A percentile compares a stretch with the other conserved stretches of the same genome.
phyloP scores from a whole-genome alignment of 805 yeast genomes.

The Saccharomycopsis sp. region DNA sequence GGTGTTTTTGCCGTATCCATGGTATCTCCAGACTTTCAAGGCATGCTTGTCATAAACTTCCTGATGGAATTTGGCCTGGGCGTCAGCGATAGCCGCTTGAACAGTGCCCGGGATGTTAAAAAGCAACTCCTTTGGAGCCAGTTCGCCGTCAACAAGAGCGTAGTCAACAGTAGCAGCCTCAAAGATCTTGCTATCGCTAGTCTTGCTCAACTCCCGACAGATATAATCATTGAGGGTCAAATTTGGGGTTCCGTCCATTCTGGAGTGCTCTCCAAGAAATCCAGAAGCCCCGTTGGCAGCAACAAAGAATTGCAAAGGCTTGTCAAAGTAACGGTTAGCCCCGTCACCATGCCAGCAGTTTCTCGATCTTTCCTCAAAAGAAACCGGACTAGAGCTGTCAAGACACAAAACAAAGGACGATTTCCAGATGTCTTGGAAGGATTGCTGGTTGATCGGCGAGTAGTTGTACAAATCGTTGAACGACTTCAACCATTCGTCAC shows the following conservation, averaged over 20 bases:
- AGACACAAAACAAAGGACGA: constrained; percentile 77
- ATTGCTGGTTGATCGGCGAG: constrained; percentile 53
- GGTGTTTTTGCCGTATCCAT: constrained; percentile 77
- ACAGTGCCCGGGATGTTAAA: constrained; percentile 56
- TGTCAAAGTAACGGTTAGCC: constrained; percentile 82
- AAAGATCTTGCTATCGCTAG: constrained; percentile 30
- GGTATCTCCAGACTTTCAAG: constrained; percentile 70
- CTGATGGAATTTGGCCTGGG: constrained; percentile 48
- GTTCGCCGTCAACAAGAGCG: constrained; percentile 12
- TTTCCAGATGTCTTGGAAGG: constrained; percentile 63
- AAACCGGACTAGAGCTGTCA: constrained; percentile 65
- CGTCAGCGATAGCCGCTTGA: constrained; percentile 44
- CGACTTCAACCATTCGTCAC: constrained; percentile 71
- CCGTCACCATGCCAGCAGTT: constrained; percentile 97
- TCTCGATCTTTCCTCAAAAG: constrained; percentile 76
- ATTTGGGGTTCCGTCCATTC: constrained; percentile 98
- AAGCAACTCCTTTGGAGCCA: constrained; percentile 29
- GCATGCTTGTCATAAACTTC: constrained; percentile 52
- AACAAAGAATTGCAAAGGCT: constrained; percentile 80
- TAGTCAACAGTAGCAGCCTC: constrained; percentile 23
- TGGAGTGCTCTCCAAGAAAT: constrained; percentile 92
- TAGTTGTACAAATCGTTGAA: constrained; percentile 48
- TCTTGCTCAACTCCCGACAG: constrained; percentile 45
- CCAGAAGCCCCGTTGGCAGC: constrained; percentile 83
- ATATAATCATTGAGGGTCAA: constrained; percentile 77